Base-by-base conservation (phyloP, 148 eudicot genomes). In the Diospyros lotus region DNA sequence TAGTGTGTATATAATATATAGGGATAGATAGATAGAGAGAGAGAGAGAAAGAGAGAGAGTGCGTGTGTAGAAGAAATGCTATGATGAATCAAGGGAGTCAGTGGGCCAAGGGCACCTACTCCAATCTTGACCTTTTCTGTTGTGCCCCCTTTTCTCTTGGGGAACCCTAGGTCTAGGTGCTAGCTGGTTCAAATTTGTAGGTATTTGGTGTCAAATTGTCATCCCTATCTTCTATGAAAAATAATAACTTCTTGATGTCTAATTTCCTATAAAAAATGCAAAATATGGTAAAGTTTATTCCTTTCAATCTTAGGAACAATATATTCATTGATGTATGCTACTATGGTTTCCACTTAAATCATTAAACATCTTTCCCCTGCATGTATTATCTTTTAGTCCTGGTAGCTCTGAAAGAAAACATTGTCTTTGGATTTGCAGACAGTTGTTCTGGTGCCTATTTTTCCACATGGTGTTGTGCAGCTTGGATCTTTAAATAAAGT, bases 401-500 rank as follows among this genome's bases (percentile, higher is more conserved):
- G 12, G 50, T 72, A 56, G 5, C 43, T 60, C 40, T 18, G 4
- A 14, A 39, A 18, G 10, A 8, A 10, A 5, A 13, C 18, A 12
- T 40, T 38, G 66, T 79, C 77, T 58, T 78, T 79, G 77, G 53
- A 48, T 61, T 61, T 87, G 85, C 93, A 92, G 97, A 90, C 97
- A 53, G 76, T 90, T 82, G 89, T 80, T 72, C 86, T 87, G 73
- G 91, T 84, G 73, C 86, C 89, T 83, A 86, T 88, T 69, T 72
- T 77, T 83, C 92, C 94, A 3, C 79, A 83, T 76, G 97, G 94
- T 68, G 97, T 92, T 64, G 75, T 92, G 74, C 93, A 87, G 73
- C 91, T 92, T 79, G 97, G 97, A 79, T 91, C 98, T 77, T 69
- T 90, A 52, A 83, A 88, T 62, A 85, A 85, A 58, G 98, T 94